Percentiles rank a stretch among this genome's conserved stretches.
phyloP scores from a whole-genome alignment of 2,329 filamentous ascomycete genomes.

The Trichothecium sympodiale region DNA sequence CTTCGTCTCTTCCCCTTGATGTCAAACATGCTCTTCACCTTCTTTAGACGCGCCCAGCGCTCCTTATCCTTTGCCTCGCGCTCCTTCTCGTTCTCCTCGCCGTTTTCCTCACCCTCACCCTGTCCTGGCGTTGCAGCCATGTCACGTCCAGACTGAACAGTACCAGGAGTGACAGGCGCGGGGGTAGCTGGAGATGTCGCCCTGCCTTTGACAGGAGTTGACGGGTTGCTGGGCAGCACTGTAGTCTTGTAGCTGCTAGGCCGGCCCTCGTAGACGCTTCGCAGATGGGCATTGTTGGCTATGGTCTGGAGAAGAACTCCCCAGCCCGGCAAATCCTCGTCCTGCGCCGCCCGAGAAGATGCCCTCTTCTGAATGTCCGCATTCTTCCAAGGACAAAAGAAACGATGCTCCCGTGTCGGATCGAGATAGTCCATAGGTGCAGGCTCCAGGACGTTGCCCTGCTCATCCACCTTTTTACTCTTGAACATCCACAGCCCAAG shows the following conservation, averaged over 20 bases:
- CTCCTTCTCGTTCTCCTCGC: constrained; percentile 28
- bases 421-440: constrained; percentile 59
- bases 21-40: background rate
- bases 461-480: constrained; percentile 53
- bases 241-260: constrained; percentile 1
- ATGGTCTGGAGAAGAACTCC: constrained; percentile 41
- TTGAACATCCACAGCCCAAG: constrained; percentile 92
- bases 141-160: too few species aligned
- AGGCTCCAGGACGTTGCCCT: constrained; percentile 40
- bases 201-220: too few species aligned
- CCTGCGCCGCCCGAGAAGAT: constrained; percentile 19
- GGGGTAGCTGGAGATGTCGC: constrained; percentile 8
- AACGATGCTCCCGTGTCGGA: constrained; percentile 61
- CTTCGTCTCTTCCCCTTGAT: background rate
- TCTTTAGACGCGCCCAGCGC: background rate
- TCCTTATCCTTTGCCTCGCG: constrained; percentile 43
- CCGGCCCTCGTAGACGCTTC: constrained; percentile 19
- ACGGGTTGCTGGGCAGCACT: background rate
- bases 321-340: constrained; percentile 39
- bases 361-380: constrained; percentile 43
- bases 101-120: constrained; percentile 3
- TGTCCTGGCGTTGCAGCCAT: too few species aligned
- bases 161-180: constrained; percentile 8
- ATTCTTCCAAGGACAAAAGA: constrained; percentile 76
- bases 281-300: constrained; percentile 46